phyloP scores from a whole-genome alignment of 352 stramenopile genomes.

The Pythium myriotylum region DNA sequence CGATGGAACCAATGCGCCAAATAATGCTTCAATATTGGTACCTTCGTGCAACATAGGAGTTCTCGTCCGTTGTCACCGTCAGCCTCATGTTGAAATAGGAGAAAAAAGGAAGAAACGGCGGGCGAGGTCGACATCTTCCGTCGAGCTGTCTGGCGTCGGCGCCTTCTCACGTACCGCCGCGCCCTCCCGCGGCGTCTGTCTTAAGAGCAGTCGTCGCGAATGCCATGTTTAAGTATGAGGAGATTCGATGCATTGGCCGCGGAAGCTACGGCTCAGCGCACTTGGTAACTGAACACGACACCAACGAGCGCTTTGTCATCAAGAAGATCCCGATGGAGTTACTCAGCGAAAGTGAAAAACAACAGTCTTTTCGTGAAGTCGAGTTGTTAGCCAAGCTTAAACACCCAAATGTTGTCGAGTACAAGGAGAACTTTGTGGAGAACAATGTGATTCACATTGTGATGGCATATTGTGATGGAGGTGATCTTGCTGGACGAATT shows the following conservation, averaged over 20 bases:
- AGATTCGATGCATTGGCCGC: slow-evolving; percentile 74
- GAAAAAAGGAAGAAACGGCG: slow-evolving; percentile 32
- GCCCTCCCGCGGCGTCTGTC: too few species aligned
- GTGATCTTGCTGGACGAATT: slow-evolving; percentile 74
- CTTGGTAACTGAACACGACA: slow-evolving; percentile 49
- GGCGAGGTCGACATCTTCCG: slow-evolving; percentile 5
- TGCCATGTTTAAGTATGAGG: slow-evolving; percentile 76
- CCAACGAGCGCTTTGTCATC: slow-evolving; percentile 62
- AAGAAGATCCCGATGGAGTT: slow-evolving; percentile 90
- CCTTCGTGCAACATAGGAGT: slow-evolving; percentile 41
- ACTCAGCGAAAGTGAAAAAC: slow-evolving; percentile 73
- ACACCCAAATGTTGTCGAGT: slow-evolving; percentile 95
- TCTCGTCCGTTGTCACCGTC: slow-evolving; percentile 3
- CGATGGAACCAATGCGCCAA: too few species aligned
- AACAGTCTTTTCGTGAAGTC: slow-evolving; percentile 83
- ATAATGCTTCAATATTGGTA: too few species aligned
- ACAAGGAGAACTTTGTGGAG: slow-evolving; percentile 90
- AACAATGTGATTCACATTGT: slow-evolving; percentile 91
- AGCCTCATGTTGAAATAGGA: slow-evolving; percentile 20
- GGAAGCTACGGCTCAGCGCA: slow-evolving; percentile 80
- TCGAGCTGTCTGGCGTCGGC: too few species aligned
- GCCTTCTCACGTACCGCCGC: too few species aligned
- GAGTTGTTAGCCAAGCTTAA: slow-evolving; percentile 90
- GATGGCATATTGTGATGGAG: slow-evolving; percentile 96
- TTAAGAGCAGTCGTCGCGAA: too few species aligned